Percentiles rank a stretch among this genome's conserved stretches.
Conservation (phyloP, 441 rosid genomes). For the Croton setiger region DNA sequence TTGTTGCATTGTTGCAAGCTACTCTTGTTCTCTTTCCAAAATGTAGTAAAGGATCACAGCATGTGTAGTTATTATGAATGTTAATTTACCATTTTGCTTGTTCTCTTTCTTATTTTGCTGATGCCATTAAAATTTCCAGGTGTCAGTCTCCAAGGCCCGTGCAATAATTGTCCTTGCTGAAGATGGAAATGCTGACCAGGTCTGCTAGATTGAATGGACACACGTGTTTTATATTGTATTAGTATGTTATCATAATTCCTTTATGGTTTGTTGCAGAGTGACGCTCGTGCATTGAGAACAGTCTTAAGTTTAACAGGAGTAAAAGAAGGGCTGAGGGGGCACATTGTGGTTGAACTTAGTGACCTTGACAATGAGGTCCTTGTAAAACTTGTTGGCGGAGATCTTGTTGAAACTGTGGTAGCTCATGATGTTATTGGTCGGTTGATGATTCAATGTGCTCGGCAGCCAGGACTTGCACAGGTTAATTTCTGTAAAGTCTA, state of each 20-base stretch:
- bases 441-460: conserved; percentile 80
- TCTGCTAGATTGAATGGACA: conserved; percentile 26
- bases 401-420: conserved; percentile 70
- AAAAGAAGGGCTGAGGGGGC: conserved; percentile 70
- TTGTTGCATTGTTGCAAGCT: not conserved
- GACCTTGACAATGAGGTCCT: conserved; percentile 79
- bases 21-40: not conserved
- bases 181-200: conserved; percentile 88
- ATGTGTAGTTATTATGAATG: not conserved
- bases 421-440: conserved; percentile 85
- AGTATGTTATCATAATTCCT: conserved; percentile 23
- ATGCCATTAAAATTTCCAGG: conserved; percentile 37
- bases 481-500: conserved; percentile 31
- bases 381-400: conserved; percentile 77
- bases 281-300: conserved; percentile 75
- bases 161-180: conserved; percentile 72
- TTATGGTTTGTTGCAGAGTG: conserved; percentile 49
- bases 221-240: conserved; percentile 13
- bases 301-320: conserved; percentile 74
- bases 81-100: conserved; percentile 3
- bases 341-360: conserved; percentile 71
- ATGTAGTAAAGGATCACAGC: not conserved
- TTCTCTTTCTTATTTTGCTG: conserved; percentile 16
- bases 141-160: conserved; percentile 75
- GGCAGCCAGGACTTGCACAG: conserved; percentile 81